phyloP scores from a whole-genome alignment of 352 stramenopile species.

The Pythium biforme region DNA sequence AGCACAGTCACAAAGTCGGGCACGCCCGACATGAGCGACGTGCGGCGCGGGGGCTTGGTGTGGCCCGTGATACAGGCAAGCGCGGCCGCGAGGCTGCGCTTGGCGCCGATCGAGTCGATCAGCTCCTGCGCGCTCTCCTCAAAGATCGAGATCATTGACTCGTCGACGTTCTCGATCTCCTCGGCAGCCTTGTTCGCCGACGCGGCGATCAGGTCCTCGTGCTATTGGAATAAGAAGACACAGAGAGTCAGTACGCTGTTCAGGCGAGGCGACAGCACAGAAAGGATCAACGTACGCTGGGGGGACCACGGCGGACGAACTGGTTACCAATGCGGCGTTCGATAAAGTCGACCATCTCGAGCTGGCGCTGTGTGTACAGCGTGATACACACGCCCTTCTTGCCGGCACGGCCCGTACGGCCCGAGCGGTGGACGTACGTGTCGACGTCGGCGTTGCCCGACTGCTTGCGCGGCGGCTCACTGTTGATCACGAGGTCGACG shows the following conservation, averaged over 20 bases:
- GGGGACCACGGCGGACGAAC: conserved; percentile 87
- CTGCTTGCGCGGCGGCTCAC: conserved; percentile 85
- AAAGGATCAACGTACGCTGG: conserved; percentile 45
- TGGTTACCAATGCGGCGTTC: conserved; percentile 88
- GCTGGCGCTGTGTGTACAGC: conserved; percentile 90
- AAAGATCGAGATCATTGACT: conserved; percentile 74
- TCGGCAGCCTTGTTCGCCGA: conserved; percentile 81
- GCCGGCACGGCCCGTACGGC: conserved; percentile 95
- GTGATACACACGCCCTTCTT: conserved; percentile 97
- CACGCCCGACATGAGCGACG: conserved; percentile 88
- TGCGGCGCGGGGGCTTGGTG: conserved; percentile 70
- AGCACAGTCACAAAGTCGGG: conserved; percentile 89
- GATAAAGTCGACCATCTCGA: conserved; percentile 75
- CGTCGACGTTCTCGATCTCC: conserved; percentile 82
- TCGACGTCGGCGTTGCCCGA: conserved; percentile 91
- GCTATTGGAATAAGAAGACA: conserved; percentile 28
- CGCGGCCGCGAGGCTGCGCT: conserved; percentile 72
- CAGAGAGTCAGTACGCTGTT: background rate
- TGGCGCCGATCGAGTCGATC: conserved; percentile 55
- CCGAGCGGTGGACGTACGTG: conserved; percentile 98
- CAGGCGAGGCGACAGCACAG: too few species aligned
- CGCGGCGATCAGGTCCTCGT: conserved; percentile 87
- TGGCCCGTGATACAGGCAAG: conserved; percentile 91
- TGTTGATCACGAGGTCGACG: conserved; percentile 96
- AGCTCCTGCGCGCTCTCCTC: conserved; percentile 65